Conservation (phyloP, 169 alveolate genomes). For the Plasmodium malariae region DNA sequence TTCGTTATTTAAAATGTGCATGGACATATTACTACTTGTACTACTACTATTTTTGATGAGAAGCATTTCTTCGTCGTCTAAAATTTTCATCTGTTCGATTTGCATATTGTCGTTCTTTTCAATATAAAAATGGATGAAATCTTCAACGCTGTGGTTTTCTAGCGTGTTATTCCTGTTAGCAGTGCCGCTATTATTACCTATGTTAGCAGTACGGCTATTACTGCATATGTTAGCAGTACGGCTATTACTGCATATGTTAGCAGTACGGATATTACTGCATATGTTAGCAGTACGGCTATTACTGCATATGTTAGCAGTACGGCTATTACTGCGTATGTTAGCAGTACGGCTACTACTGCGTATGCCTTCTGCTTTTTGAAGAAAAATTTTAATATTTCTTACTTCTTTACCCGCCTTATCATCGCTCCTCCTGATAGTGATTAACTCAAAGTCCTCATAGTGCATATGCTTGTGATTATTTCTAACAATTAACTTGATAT, state of each 20-base stretch:
- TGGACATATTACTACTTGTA: not conserved
- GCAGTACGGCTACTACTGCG: not conserved
- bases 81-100: conserved; percentile 8
- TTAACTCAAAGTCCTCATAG: not conserved
- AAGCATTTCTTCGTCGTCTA: not conserved
- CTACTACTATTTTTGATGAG: not conserved
- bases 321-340: no score
- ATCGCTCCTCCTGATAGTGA: not conserved
- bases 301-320: no score
- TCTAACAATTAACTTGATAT: conserved; percentile 22
- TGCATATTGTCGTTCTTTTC: conserved; percentile 26
- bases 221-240: no score
- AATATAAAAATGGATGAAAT: conserved; percentile 24
- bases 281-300: no score
- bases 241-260: no score
- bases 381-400: conserved; percentile 7
- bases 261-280: no score
- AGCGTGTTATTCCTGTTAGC: no score
- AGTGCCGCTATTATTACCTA: no score
- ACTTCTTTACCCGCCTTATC: not conserved
- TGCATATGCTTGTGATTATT: conserved; percentile 18
- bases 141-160: no score
- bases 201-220: no score
- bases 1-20: not conserved
- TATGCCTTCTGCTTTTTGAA: not conserved